Base-by-base conservation (phyloP, 2,329 filamentous ascomycete genomes). In the Colletotrichum gloeosporioides region DNA sequence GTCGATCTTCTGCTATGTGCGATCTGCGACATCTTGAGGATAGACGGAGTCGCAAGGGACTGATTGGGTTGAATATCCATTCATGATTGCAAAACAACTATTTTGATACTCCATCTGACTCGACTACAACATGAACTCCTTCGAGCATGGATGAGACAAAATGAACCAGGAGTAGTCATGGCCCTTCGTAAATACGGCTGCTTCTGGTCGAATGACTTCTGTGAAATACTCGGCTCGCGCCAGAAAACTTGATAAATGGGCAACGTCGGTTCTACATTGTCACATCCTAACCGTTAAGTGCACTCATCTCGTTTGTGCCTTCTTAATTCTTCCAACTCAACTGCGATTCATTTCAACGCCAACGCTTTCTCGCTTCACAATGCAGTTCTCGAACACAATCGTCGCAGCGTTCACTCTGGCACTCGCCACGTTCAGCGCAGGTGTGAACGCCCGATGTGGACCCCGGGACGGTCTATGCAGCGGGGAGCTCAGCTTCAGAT, bases 261-360 rank as follows among this genome's bases (percentile, higher is more conserved):
- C 61, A 13, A 34, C 18, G 32, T 15, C n/a, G 12, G 31, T 25
- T 13, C 6, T 27, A 8, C 13, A 9, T 29, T 0, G 22, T 18
- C 22, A 34, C 29, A 1, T 6, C 8, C 13, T 18, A 6, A 36
- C 8, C 13, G 0, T 10, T 0, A 25, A 32, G 18, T n/a, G 16
- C 31, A 64, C 22, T 22, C 61, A 64, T 13, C 1, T 64, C 22
- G 25, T 64, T 1, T 0, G 0, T 22, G 1, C 16, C 16, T 64
- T 1, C 12, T 25, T 27, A 15, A 9, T 9, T 27, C 22, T 25
- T 59, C 25, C 55, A 29, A 29, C 22, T 15, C 16, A 59, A 25
- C 55, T 34, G 34, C 18, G 12, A 36, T 18, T 34, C 7, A 36
- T 15, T 13, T 36, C 16, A 36, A n/a, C n/a, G 61, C 29, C 16